Evolutionary conservation across 371 early-diverging fungal species (phyloP).

Genomic region (Mucor velutinosus): DNA sequence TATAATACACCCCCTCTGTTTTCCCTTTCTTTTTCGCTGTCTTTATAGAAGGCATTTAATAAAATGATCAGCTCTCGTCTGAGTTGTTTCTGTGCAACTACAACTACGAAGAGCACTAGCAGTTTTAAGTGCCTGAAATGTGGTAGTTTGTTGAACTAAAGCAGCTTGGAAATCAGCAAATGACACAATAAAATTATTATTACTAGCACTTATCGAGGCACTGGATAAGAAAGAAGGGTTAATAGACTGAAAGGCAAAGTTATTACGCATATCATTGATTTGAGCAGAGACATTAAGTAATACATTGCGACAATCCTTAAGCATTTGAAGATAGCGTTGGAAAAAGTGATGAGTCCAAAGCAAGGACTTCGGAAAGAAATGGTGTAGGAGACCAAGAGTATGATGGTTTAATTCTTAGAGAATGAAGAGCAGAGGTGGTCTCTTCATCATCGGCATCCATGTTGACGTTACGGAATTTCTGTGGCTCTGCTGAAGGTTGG

Average conservation of each 20-base stretch:
- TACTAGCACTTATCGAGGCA: not conserved
- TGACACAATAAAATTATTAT: slow-evolving; percentile 3
- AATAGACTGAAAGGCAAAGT: not conserved
- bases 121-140: slow-evolving; percentile 9
- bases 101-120: not conserved
- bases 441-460: not conserved
- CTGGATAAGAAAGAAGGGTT: slow-evolving; percentile 7
- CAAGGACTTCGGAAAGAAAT: not conserved
- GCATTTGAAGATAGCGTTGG: not conserved
- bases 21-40: not conserved
- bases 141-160: slow-evolving; percentile 5
- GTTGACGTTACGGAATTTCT: not conserved
- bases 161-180: slow-evolving; percentile 10
- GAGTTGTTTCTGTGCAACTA: no score
- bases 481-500: slow-evolving; percentile 9
- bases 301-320: not conserved
- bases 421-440: not conserved
- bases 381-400: slow-evolving; percentile 6
- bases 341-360: not conserved
- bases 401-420: slow-evolving; percentile 1
- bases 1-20: no score
- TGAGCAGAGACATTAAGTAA: slow-evolving; percentile 5
- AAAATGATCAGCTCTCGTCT: no score
- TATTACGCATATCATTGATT: slow-evolving; percentile 1
- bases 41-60: not conserved